These are phyloP conservation scores for Tetratostichococcus sp. DNA, from an alignment of 139 green algal genomes.

Conservation along the genomic window DNA sequence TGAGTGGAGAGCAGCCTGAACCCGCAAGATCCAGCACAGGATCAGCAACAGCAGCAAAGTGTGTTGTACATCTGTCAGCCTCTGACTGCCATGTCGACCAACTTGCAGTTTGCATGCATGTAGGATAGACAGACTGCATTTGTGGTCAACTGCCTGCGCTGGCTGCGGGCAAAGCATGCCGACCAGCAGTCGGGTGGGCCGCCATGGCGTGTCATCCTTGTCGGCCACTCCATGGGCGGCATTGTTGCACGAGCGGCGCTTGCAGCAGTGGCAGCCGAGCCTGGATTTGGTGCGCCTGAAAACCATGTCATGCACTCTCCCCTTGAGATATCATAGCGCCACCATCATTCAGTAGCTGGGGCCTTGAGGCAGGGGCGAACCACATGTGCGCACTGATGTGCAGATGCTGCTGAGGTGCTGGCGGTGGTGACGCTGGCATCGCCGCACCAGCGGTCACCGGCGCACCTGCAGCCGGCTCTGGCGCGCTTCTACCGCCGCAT, in stretches of 20 bases:
- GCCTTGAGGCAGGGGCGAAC: too few species aligned
- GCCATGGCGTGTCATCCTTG: conserved; percentile 35
- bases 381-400: too few species aligned
- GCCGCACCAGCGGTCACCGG: conserved; percentile 31
- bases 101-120: too few species aligned
- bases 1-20: conserved; percentile 10
- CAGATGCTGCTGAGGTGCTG: conserved; percentile 24
- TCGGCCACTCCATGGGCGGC: conserved; percentile 75
- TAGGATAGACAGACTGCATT: conserved; percentile 46
- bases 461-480: conserved; percentile 29
- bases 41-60: neutral
- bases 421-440: conserved; percentile 42
- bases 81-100: too few species aligned
- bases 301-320: neutral
- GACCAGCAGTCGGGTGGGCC: neutral
- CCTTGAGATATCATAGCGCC: too few species aligned
- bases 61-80: too few species aligned
- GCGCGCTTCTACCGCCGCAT: neutral
- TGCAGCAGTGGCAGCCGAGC: conserved; percentile 19
- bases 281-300: conserved; percentile 21
- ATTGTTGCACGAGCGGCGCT: conserved; percentile 46
- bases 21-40: neutral
- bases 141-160: conserved; percentile 26
- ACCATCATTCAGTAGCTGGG: too few species aligned
- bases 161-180: conserved; percentile 15